Evolutionary conservation across 345 rosid genomes (phyloP), one percentile per base, ranked within the genome.

Genomic region (Bretschneidera sinensis): DNA sequence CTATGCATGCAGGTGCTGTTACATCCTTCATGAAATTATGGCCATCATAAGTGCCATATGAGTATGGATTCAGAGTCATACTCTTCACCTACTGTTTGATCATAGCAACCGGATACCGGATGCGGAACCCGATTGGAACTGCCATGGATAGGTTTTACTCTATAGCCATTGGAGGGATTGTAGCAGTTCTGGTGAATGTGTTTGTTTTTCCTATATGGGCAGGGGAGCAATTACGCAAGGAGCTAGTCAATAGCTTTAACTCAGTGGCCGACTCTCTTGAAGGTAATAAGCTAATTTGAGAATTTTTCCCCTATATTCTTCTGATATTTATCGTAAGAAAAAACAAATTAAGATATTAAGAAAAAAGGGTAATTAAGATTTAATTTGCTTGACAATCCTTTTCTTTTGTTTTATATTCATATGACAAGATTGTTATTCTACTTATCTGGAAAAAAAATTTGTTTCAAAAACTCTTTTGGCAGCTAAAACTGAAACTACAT

Each of bases 61-160:
- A 85, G 61, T 83, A 85, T 50, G 85, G 92, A 13, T 85, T 85
- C 67, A 68, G 77, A 39, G 88, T 85, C 54, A 69, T 77, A 52
- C 85, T 79, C 34, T 83, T 83, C 66, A 86, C 92, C 56, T 86
- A 65, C 65, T 83, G 89, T 56, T 63, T 86, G 78, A 81, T 86
- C 71, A 79, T 79, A 51, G 77, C 79, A 24, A 78, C 89, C 0
- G 85, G 87, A 21, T 83, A 79, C 53, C 75, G 86, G 43, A 74
- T 78, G 89, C 84, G 92, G 20, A 81, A 63, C 57, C 89, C 87
- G 1, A 63, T 86, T 8, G 65, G 71, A 65, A 86, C 84, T 17
- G 62, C 92, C 35, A 81, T 85, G 86, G 85, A 79, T 54, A 66
- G 88, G 20, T 72, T 85, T 9, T 85, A 85, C 69, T 83, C 88